phyloP scores from a whole-genome alignment of 1,139 yeast species.

The Pichia sp. region DNA sequence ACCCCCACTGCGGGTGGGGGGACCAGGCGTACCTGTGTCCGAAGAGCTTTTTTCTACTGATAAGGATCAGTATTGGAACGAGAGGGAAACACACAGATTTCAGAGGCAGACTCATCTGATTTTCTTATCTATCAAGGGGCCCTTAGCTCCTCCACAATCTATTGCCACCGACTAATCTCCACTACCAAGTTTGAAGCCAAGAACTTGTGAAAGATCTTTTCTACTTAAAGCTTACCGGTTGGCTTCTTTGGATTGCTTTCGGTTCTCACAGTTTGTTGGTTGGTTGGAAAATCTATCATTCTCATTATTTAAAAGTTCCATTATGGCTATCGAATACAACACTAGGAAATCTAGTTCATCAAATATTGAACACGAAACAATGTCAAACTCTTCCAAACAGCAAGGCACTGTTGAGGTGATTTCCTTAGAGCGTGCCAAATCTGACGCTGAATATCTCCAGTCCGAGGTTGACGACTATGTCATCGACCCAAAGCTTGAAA shows the following conservation, averaged over 20 bases:
- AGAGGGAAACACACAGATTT: too few relatives aligned
- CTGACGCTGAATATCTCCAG: neutral
- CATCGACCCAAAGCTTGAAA: conserved; percentile 18
- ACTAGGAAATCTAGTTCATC: neutral
- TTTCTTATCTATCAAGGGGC: too few relatives aligned
- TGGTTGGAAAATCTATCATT: neutral
- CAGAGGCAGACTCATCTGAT: neutral
- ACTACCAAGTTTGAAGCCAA: too few relatives aligned
- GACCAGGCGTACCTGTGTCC: neutral
- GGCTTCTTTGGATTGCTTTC: too few relatives aligned
- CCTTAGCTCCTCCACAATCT: too few relatives aligned
- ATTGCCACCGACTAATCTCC: too few relatives aligned
- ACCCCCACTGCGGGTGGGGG: neutral
- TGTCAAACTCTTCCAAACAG: neutral
- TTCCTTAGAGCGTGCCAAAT: neutral
- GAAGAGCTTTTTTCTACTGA: neutral
- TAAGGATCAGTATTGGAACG: neutral
- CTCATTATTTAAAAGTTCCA: neutral
- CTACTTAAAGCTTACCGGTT: too few relatives aligned
- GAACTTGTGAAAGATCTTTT: too few relatives aligned
- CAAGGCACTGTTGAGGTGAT: neutral
- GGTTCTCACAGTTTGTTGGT: neutral
- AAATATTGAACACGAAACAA: neutral
- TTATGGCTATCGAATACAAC: neutral
- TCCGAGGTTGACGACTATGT: neutral